Percentiles rank a stretch among this genome's conserved stretches.
These are phyloP conservation scores for Saccharata proteae DNA, from an alignment of 2,329 filamentous ascomycete genomes.

Conservation along the genomic window DNA sequence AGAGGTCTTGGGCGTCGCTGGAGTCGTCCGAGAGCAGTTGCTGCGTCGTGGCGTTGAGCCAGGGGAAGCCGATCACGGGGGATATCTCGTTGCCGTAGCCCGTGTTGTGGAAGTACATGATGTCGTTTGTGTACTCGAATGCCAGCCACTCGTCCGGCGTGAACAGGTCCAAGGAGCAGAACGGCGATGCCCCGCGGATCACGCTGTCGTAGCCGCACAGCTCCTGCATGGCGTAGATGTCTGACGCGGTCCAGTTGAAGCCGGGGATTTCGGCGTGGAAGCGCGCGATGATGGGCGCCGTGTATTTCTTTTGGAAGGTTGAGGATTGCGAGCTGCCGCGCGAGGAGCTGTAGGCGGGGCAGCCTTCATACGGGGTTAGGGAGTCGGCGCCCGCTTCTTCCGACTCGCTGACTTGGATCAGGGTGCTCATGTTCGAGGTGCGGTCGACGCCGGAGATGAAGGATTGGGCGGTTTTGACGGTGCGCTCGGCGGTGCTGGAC, in stretches of 20 bases:
- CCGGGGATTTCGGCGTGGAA: slow-evolving; percentile 39
- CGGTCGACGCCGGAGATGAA: slow-evolving; percentile 46
- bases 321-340: slow-evolving; percentile 44
- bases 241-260: slow-evolving; percentile 52
- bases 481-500: slow-evolving; percentile 52
- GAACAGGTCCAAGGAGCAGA: slow-evolving; percentile 49
- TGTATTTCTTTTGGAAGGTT: slow-evolving; percentile 43
- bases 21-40: slow-evolving; percentile 34
- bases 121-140: slow-evolving; percentile 53
- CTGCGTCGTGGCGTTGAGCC: slow-evolving; percentile 49
- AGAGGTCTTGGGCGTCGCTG: slow-evolving; percentile 42
- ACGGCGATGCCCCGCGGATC: slow-evolving; percentile 48
- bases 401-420: slow-evolving; percentile 45
- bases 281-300: slow-evolving; percentile 47
- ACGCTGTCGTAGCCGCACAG: slow-evolving; percentile 55
- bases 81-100: slow-evolving; percentile 50
- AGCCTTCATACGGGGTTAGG: slow-evolving; percentile 53
- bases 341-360: slow-evolving; percentile 48
- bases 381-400: slow-evolving; percentile 46
- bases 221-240: slow-evolving; percentile 55
- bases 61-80: slow-evolving; percentile 50
- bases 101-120: slow-evolving; percentile 53
- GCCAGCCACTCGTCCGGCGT: slow-evolving; percentile 51
- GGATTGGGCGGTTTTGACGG: slow-evolving; percentile 44
- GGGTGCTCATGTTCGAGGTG: slow-evolving; percentile 41